Base-by-base conservation (phyloP, 208 protist genomes). In the Vickermania spadyakhi region DNA sequence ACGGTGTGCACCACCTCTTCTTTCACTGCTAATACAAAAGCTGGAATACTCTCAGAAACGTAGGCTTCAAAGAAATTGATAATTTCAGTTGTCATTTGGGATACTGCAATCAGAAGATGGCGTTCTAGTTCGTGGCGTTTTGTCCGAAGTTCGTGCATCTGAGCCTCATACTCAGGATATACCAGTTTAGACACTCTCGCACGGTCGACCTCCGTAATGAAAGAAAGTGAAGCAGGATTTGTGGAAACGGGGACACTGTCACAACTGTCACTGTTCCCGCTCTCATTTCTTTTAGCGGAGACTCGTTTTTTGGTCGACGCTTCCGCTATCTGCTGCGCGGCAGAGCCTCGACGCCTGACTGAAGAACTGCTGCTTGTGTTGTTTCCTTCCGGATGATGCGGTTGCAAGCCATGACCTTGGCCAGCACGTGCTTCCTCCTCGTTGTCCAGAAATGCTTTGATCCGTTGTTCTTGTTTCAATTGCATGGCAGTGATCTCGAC, bases 21-120 rank as follows among this genome's bases (percentile, higher is more conserved):
- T 27, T 29, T 27, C 13, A 41, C 29, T 27, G 27, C 29, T 28
- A 29, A 7, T 7, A 29, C 42, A n/a, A 59, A 28, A 25, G 29
- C 5, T 7, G 64, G 60, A n/a, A 87, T 22, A 23, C 63, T 60
- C 14, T 67, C 49, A 3, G 71, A 68, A 30, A 69, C 75, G 3
- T 70, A 60, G 52, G 81, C 77, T 4, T 84, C 59, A 25, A 93
- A 79, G 49, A 80, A 81, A 56, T 93, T 93, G 45, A 93, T 88
- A 1, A 93, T 64, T 64, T 89, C 86, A 56, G 86, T 93, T 68
- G 89, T 90, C 28, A 90, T 53, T 29, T 81, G 82, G 1, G 82
- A 83, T 3, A 93, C 62, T 2, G 70, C 60, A 0, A 73, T 58
- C 11, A 89, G 64, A 13, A 89, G 65, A 52, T 86, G 74, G 3